Evolutionary conservation across 2,329 filamentous ascomycete genomes (phyloP), one percentile per base, ranked within the genome.

Genomic region (Neofusicoccum ribis): DNA sequence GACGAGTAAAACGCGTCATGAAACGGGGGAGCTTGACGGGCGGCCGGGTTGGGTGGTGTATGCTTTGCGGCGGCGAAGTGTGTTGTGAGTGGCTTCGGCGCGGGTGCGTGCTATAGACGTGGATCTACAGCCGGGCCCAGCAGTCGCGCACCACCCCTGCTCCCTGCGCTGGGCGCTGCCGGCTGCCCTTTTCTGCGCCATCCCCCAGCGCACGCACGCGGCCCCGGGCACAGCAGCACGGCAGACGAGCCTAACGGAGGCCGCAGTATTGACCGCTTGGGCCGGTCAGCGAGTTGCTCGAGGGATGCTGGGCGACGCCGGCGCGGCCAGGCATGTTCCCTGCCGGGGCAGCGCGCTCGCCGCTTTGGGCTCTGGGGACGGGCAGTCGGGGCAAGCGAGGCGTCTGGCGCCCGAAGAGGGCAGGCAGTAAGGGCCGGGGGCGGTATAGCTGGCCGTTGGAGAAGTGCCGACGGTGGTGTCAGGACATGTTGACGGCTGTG

Each of bases 401-500:
- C 4, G 27, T 23, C 27, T n/a, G 36, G 31, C 20, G 37, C 8
- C 51, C 37, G 37, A 34, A 47, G 41, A 46, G 9, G 56, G 56
- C 56, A 47, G 23, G 56, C 27, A 17, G 41, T 47, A 59, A 47
- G 7, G 41, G 23, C 56, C 27, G 56, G 56, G 56, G 31, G 41
- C 11, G 41, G 23, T 52, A 52, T 52, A 52, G 31, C 27, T 20
- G n/a, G 23, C 9, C 5, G 34, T 14, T 34, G 9, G 36, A 14
- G 17, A 23, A 58, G 37, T 37, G 37, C 34, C 51, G 39, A 58
- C 17, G 20, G 23, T 34, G 23, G 39, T 46, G 54, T 56, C 54
- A 59, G 54, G 54, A 44, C 54, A 59, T 59, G 54, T 59, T 17
- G 20, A 59, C 39, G 39, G 54, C 20, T 59, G 54, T 59, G 56